Percentiles rank a stretch among this genome's conserved stretches.
Conservation (phyloP, 1,284 basidiomycete genomes). For the Farysia itapuensis region DNA sequence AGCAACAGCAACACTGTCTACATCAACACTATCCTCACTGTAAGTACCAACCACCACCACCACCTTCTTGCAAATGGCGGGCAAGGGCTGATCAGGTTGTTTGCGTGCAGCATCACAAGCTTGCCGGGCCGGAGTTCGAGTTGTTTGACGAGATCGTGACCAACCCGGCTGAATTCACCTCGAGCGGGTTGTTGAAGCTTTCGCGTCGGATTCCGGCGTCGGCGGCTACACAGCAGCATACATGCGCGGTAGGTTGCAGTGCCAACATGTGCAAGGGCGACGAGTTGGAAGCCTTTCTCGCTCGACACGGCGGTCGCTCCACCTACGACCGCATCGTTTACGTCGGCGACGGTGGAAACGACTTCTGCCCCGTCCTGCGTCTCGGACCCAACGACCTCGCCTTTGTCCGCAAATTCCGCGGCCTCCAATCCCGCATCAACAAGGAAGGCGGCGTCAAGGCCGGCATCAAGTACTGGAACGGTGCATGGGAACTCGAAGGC, state of each 20-base stretch:
- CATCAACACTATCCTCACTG: conserved; percentile 70
- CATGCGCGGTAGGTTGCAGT: conserved; percentile 83
- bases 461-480: conserved; percentile 52
- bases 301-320: conserved; percentile 67
- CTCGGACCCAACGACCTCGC: conserved; percentile 62
- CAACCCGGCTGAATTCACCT: conserved; percentile 84
- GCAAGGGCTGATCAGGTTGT: too few relatives aligned
- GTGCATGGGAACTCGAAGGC: conserved; percentile 57
- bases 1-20: conserved; percentile 93
- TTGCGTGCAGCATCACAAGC: too few relatives aligned
- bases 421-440: conserved; percentile 51
- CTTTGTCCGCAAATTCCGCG: conserved; percentile 52
- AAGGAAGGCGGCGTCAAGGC: conserved; percentile 47
- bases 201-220: conserved; percentile 74
- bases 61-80: too few relatives aligned
- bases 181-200: conserved; percentile 74
- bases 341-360: conserved; percentile 91
- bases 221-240: conserved; percentile 69
- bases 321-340: conserved; percentile 80
- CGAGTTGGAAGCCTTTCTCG: conserved; percentile 80
- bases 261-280: conserved; percentile 99
- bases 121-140: too few relatives aligned
- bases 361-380: conserved; percentile 87
- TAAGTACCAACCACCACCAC: conserved; percentile 68
- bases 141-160: conserved; percentile 86